A percentile compares a stretch with the other conserved stretches of the same genome.
phyloP scores from a whole-genome alignment of 31 red algal genomes.

The Odonthalia washingtoniensis region DNA sequence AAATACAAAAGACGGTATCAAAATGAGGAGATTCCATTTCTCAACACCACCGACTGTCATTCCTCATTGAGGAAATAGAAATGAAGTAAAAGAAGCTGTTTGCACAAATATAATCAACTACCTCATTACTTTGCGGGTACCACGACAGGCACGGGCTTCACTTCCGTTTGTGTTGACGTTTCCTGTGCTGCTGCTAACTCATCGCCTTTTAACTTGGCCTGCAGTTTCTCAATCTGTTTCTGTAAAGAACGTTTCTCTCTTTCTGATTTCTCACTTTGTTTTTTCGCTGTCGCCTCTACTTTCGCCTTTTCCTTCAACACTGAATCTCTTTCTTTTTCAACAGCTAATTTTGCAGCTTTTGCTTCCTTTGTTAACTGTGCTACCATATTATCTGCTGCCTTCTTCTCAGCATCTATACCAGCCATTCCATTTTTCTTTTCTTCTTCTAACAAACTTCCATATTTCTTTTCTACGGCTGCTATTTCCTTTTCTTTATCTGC shows the following conservation, averaged over 20 bases:
- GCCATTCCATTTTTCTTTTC: slow-evolving; percentile 35
- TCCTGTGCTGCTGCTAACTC: too few species aligned
- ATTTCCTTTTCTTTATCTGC: slow-evolving; percentile 39
- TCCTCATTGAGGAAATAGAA: too few species aligned
- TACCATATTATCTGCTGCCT: slow-evolving; percentile 44
- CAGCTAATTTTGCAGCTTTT: background rate
- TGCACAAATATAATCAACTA: too few species aligned
- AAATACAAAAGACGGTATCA: too few species aligned
- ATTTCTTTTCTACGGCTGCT: slow-evolving; percentile 25
- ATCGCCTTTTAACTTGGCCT: slow-evolving; percentile 43
- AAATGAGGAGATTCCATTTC: too few species aligned
- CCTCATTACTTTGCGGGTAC: too few species aligned
- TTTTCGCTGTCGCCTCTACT: slow-evolving; percentile 12
- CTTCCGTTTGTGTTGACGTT: too few species aligned
- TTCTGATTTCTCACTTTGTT: slow-evolving; percentile 14
- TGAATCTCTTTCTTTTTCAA: slow-evolving; percentile 47
- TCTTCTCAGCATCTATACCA: slow-evolving; percentile 49
- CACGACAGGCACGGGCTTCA: too few species aligned
- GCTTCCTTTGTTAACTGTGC: slow-evolving; percentile 38
- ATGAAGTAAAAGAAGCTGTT: too few species aligned
- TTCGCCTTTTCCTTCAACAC: slow-evolving; percentile 45
- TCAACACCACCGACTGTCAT: too few species aligned
- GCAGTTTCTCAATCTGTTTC: slow-evolving; percentile 35
- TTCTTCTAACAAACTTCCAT: slow-evolving; percentile 45
- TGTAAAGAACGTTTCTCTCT: slow-evolving; percentile 50